These are phyloP conservation scores for Berberis thunbergii DNA, from an alignment of 164 flowering plant genomes.

Conservation along the genomic window DNA sequence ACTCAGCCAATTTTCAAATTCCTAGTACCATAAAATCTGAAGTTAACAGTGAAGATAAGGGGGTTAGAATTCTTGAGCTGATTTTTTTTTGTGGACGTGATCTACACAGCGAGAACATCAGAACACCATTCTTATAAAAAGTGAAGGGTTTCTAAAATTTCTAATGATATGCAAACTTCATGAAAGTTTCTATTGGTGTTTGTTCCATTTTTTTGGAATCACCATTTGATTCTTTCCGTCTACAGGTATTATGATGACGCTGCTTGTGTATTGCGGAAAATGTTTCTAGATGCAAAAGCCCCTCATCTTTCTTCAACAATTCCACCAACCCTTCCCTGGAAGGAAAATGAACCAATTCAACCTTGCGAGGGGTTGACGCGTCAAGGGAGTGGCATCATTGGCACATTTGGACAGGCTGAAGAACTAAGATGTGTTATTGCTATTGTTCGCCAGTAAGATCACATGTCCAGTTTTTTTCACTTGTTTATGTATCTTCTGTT, in stretches of 20 bases:
- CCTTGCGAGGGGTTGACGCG: conserved; percentile 91
- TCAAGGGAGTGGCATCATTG: conserved; percentile 96
- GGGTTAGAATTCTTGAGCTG: too few species aligned
- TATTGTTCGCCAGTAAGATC: conserved; percentile 82
- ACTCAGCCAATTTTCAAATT: too few species aligned
- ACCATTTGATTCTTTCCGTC: neutral
- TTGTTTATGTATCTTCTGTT: neutral
- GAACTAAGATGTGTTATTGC: conserved; percentile 96
- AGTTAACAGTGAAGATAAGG: too few species aligned
- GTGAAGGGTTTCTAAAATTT: too few species aligned
- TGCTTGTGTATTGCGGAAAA: conserved; percentile 94
- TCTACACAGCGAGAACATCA: too few species aligned
- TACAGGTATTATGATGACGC: conserved; percentile 98
- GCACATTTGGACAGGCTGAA: conserved; percentile 94
- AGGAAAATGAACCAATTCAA: conserved; percentile 70
- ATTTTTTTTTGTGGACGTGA: too few species aligned
- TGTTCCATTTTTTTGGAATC: too few species aligned
- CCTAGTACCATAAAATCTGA: too few species aligned
- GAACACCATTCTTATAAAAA: too few species aligned
- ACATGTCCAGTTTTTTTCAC: neutral
- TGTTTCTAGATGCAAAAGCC: conserved; percentile 97
- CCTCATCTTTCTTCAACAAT: conserved; percentile 95
- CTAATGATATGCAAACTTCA: too few species aligned
- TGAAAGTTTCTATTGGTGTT: too few species aligned
- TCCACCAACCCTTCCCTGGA: conserved; percentile 97